phyloP scores from a whole-genome alignment of 192 early-diverging fungal genomes.

The Gorgonomyces haynaldii region DNA sequence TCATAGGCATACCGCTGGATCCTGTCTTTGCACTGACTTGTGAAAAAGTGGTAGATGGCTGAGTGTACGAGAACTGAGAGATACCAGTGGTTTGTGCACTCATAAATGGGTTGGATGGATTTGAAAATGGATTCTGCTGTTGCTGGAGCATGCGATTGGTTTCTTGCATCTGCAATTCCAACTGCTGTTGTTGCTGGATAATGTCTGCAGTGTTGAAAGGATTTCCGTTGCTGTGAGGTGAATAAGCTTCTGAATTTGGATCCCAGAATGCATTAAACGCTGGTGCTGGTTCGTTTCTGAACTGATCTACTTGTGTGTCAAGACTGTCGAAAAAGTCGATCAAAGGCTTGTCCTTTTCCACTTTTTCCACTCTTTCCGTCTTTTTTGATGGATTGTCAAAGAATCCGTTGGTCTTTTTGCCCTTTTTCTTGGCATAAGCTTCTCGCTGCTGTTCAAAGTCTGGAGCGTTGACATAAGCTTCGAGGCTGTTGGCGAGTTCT shows the following conservation, averaged over 20 bases:
- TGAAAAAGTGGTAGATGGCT: background rate
- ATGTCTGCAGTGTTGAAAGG: no score
- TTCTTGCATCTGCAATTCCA: conserved; percentile 5
- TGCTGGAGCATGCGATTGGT: background rate
- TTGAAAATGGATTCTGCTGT: background rate
- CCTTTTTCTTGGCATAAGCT: conserved; percentile 34
- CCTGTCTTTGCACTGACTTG: background rate
- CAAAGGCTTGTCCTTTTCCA: background rate
- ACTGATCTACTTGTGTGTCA: background rate
- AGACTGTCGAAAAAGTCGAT: conserved; percentile 9
- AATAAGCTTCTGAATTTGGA: no score
- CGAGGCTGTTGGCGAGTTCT: conserved; percentile 49
- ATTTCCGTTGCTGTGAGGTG: no score
- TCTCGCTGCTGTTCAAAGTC: conserved; percentile 55
- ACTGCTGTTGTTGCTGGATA: background rate
- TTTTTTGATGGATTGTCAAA: background rate
- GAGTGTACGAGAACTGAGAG: background rate
- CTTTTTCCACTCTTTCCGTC: background rate
- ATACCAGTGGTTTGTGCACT: background rate
- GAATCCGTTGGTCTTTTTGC: background rate
- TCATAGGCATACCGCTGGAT: background rate
- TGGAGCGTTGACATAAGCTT: conserved; percentile 56
- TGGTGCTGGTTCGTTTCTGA: background rate
- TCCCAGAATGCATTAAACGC: conserved; percentile 6
- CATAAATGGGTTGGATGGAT: background rate